Base-by-base conservation (phyloP, 208 protist genomes). In the Wallacemonas sp. region DNA sequence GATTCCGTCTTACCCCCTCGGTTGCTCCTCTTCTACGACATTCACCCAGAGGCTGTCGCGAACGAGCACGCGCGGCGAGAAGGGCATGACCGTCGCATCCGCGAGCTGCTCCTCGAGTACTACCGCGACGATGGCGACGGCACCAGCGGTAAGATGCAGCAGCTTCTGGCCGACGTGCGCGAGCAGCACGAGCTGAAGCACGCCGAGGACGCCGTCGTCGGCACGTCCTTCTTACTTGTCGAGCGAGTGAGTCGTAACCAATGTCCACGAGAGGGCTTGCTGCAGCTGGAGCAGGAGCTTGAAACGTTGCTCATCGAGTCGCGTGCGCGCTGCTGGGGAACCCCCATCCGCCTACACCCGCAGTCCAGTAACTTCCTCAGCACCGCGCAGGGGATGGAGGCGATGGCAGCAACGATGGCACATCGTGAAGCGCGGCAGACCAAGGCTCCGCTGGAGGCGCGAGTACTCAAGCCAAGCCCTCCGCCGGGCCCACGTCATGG, bases 211-310 rank as follows among this genome's bases (percentile, higher is more conserved):
- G 22, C 60, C 6, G 63, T 63, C 0, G 62, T 87, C 5, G 81
- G 81, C 10, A 44, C 54, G 22, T 50, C 73, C 19, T 33, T 78
- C 3, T 39, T 83, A 21, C 22, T 82, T 33, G 34, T 87, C 42
- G 78, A 87, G 81, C 67, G 69, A 13, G 69, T 73, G 3, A 83
- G 74, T 45, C 52, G 58, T 17, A 58, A 57, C 44, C 69, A 78
- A 34, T 55, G 62, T 27, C 60, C 71, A 19, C 77, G 81, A 1
- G 67, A 68, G 24, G 78, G 74, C 46, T 50, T 87, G 17, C 30
- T 74, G 26, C 42, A 38, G 17, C 60, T 87, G 12, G 73, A 83
- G 71, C 36, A 64, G 17, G 64, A 75, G 3, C 19, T 87, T 27
- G 66, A 87, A 9, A 39, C 63, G 9, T 33, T 73, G 3, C 54